Evolutionary conservation across 768 basidiomycete species (phyloP).

Genomic region (Suillus clintonianus): DNA sequence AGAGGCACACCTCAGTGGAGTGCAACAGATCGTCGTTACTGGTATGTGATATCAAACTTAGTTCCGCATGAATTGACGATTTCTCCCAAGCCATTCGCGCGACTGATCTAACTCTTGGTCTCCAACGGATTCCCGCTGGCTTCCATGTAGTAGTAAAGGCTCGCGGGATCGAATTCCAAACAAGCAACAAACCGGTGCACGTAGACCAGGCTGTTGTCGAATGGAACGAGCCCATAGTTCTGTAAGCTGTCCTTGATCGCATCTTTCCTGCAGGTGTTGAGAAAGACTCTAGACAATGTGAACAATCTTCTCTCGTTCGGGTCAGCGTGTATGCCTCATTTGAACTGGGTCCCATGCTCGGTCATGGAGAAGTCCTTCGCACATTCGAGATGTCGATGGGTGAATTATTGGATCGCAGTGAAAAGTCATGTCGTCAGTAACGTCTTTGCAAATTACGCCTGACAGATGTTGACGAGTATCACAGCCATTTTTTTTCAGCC

Average conservation of each 20-base stretch:
- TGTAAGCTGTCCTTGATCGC: not conserved
- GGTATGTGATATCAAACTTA: not conserved
- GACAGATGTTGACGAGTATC: not conserved
- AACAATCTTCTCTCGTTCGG: not conserved
- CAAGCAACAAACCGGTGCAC: not conserved
- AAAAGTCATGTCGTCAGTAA: not conserved
- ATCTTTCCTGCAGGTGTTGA: not conserved
- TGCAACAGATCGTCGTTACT: not conserved
- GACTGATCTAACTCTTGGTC: slow-evolving; percentile 5
- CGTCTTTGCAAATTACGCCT: not conserved
- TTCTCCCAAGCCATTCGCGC: slow-evolving; percentile 10
- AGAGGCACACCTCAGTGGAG: not conserved
- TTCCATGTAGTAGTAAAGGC: slow-evolving; percentile 5
- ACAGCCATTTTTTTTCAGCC: not conserved
- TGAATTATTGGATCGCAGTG: not conserved
- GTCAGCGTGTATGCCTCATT: slow-evolving; percentile 8
- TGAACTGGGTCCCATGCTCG: slow-evolving; percentile 7
- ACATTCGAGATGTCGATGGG: not conserved
- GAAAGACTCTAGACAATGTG: not conserved
- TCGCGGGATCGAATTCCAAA: not conserved
- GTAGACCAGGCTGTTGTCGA: not conserved
- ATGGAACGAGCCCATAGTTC: not conserved
- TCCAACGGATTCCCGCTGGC: slow-evolving; percentile 10
- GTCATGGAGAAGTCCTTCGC: slow-evolving; percentile 7
- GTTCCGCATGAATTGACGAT: not conserved